phyloP scores from a whole-genome alignment of 352 stramenopile genomes.

The Phytophthora sojae region DNA sequence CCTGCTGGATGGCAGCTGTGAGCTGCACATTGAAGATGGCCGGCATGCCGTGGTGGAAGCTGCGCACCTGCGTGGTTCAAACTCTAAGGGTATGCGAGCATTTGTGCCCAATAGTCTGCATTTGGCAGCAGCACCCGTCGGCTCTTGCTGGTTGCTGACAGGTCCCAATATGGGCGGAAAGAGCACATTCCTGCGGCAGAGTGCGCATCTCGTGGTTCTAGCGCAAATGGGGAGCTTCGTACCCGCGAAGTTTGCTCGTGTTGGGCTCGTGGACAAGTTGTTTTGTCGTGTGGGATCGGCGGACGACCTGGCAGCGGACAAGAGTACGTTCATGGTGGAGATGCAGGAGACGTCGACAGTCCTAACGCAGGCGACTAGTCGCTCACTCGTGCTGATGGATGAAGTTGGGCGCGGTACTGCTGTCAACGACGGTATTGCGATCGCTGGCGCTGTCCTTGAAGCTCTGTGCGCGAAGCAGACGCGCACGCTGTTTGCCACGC shows the following conservation, averaged over 20 bases:
- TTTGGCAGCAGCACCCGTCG: constrained; percentile 25
- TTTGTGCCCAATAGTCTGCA: constrained; percentile 87
- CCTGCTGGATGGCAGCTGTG: constrained; percentile 55
- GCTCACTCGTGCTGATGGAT: constrained; percentile 90
- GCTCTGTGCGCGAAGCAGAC: constrained; percentile 62
- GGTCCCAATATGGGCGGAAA: constrained; percentile 92
- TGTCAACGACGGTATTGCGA: constrained; percentile 79
- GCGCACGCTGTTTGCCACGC: constrained; percentile 84
- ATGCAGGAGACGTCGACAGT: constrained; percentile 89
- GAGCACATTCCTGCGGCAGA: constrained; percentile 86
- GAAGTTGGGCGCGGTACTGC: constrained; percentile 87
- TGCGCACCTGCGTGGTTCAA: constrained; percentile 61
- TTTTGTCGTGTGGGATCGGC: constrained; percentile 86
- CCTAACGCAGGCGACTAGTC: constrained; percentile 71
- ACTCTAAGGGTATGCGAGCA: constrained; percentile 57
- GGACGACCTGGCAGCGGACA: constrained; percentile 81
- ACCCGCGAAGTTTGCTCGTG: constrained; percentile 67
- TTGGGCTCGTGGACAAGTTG: constrained; percentile 83
- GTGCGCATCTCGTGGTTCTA: constrained; percentile 77
- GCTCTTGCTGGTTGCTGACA: constrained; percentile 82
- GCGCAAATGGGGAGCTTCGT: constrained; percentile 89
- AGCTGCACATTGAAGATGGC: constrained; percentile 74
- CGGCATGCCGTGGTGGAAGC: constrained; percentile 75
- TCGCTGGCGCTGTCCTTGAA: constrained; percentile 83
- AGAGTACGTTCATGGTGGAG: constrained; percentile 90